Base-by-base conservation (phyloP, 2,329 filamentous ascomycete species). In the Neonectria faginata region DNA sequence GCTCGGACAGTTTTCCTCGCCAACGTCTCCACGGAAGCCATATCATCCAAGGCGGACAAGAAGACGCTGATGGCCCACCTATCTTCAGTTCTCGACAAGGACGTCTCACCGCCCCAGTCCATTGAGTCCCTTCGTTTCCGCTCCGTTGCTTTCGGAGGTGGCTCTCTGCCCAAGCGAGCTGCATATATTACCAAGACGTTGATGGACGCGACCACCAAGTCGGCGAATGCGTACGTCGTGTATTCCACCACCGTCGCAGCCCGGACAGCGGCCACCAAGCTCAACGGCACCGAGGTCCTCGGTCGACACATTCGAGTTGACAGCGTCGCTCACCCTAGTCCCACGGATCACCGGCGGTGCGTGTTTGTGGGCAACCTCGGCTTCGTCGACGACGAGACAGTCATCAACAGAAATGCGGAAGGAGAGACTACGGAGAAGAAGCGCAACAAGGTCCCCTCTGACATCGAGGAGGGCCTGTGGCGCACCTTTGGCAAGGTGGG, bases 331-430 rank as follows among this genome's bases (percentile, higher is more conserved):
- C 94, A 97, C 79, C 96, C 96, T 0, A 86, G 92, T 14, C 88
- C 90, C 44, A 88, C 90, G 18, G 95, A 97, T 76, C 90, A 97
- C 78, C 90, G 91, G 64, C 91, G 94, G 59, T 99, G 96, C 78
- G 90, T 99, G 16, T 99, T 99, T 75, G 92, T 99, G 27, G 96
- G 96, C 51, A 99, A 99, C 76, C 86, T 99, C 1, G 94, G 93
- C 54, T 99, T 99, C 74, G 93, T 99, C 16, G 95, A 97, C 74
- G 93, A 97, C 70, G 94, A 97, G 80, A 92, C 88, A 42, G 84
- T 91, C 55, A 80, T 92, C 22, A 87, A 87, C 56, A 87, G 88
- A 18, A 88, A 87, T 54, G 85, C 89, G 36, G 88, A 89, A 44
- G 90, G 88, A 55, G 86, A 90, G 48, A 89, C 86, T 44, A 88